Percentiles rank a stretch among this genome's conserved stretches.
Evolutionary conservation across 164 flowering plant genomes (phyloP).

Genomic region (Brasenia schreberi): DNA sequence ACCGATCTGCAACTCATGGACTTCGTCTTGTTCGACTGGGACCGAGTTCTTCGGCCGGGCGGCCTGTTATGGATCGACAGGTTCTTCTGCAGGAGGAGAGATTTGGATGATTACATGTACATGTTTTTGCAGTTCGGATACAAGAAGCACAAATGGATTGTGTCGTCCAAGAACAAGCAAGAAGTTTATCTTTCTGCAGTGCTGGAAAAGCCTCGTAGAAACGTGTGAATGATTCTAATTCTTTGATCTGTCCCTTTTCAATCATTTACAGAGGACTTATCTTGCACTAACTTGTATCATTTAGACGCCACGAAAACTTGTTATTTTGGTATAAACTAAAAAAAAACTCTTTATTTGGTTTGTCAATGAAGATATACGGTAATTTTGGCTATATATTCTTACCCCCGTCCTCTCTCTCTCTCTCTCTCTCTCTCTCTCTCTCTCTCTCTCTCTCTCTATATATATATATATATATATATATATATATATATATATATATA

Average conservation of each 20-base stretch:
- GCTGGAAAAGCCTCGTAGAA: conserved; percentile 80
- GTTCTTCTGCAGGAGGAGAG: conserved; percentile 64
- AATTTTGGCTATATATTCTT: too few relatives aligned
- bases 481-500: too few relatives aligned
- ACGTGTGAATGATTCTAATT: conserved; percentile 23
- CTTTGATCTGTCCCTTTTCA: not conserved
- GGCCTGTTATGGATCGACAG: conserved; percentile 82
- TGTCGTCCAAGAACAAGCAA: conserved; percentile 42
- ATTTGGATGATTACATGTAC: conserved; percentile 79
- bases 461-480: too few relatives aligned
- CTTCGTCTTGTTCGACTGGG: conserved; percentile 83
- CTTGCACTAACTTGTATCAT: too few relatives aligned
- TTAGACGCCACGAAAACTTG: too few relatives aligned
- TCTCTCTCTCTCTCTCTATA: too few relatives aligned
- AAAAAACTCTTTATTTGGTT: too few relatives aligned
- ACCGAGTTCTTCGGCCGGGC: conserved; percentile 76
- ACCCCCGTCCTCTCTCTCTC: too few relatives aligned
- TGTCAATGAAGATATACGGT: too few relatives aligned
- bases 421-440: too few relatives aligned
- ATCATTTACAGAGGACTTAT: too few relatives aligned
- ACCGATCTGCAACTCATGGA: conserved; percentile 67
- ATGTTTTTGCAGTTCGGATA: conserved; percentile 90
- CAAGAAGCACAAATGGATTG: conserved; percentile 76
- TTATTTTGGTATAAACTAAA: too few relatives aligned
- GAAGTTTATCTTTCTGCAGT: conserved; percentile 70